Base-by-base conservation (phyloP, 1,284 basidiomycete genomes). In the Vanrija sp. region DNA sequence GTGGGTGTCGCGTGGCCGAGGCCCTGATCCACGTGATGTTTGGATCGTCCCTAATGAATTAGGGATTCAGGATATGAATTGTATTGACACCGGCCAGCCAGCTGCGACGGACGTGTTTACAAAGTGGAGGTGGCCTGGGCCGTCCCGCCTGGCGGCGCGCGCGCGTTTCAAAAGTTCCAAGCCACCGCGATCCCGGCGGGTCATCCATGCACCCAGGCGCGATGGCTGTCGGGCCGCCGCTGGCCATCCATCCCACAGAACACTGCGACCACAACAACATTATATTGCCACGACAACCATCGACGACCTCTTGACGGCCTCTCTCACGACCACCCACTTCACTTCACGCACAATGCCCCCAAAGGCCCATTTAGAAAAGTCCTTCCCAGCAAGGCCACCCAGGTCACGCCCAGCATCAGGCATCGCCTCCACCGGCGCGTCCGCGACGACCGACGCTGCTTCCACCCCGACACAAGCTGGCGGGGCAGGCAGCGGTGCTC, bases 291-390 rank as follows among this genome's bases (percentile, higher is more conserved):
- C 43, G 15, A 19, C 43, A 44, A 3, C 6, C 28, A 28, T 8
- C 28, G 21, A 44, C 43, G 19, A 21, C 23, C 7, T 23, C 43
- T 25, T 16, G 19, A 16, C 43, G 43, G 25, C 19, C 7, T 25
- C 9, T 12, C 21, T 15, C 18, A 23, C 19, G 25, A 25, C 26
- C 6, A 18, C 15, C 26, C 16, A 18, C 15, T n/a, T 29, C 26
- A 16, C 43, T n/a, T n/a, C n/a, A n/a, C n/a, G n/a, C 28, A 18
- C 45, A 3, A 38, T 14, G 34, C 12, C 10, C 21, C 18, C 18
- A 39, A 49, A 49, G 29, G 48, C 48, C 40, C 48, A 9, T 18
- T 49, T 16, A 26, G 40, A 28, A 49, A 49, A 43, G 18, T 21
- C 8, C 18, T 40, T 14, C 42, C 40, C 40, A 42, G 8, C 40